A percentile compares a stretch with the other conserved stretches of the same genome.
phyloP scores from a whole-genome alignment of 352 stramenopile species.

The Pythium apleroticum region DNA sequence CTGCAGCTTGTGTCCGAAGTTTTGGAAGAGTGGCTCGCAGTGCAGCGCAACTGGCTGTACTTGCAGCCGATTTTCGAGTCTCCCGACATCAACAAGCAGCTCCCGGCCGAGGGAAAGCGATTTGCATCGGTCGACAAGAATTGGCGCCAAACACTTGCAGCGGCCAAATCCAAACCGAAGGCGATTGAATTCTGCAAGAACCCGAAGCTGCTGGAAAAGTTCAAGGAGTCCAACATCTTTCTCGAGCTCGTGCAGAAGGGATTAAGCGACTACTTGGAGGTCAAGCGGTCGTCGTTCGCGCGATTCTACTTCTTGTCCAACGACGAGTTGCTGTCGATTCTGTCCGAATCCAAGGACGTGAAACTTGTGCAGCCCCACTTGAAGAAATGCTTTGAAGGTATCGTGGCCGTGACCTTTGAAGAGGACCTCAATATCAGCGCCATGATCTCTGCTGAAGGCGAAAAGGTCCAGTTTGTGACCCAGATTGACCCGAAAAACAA shows the following conservation, averaged over 20 bases:
- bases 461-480: conserved; percentile 82
- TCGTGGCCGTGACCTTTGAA: conserved; percentile 89
- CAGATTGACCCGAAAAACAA: conserved; percentile 89
- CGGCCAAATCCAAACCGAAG: conserved; percentile 85
- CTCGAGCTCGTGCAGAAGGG: conserved; percentile 93
- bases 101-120: conserved; percentile 92
- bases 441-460: conserved; percentile 92
- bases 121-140: conserved; percentile 96
- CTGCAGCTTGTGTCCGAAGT: conserved; percentile 92
- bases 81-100: conserved; percentile 96
- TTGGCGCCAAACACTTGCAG: conserved; percentile 90
- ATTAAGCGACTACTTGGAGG: conserved; percentile 91
- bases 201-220: conserved; percentile 90
- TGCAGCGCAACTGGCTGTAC: conserved; percentile 96
- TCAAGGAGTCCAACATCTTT: conserved; percentile 94
- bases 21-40: conserved; percentile 93
- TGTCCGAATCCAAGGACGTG: conserved; percentile 93
- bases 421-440: conserved; percentile 89
- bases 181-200: conserved; percentile 94
- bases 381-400: conserved; percentile 95
- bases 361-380: conserved; percentile 92
- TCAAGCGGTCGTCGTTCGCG: conserved; percentile 90
- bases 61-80: conserved; percentile 96
- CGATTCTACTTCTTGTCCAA: conserved; percentile 95
- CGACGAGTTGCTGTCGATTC: conserved; percentile 92